Evolutionary conservation across 192 early-diverging fungal species (phyloP), one percentile per base, ranked within the genome.

Genomic region (Coemansia sp.): DNA sequence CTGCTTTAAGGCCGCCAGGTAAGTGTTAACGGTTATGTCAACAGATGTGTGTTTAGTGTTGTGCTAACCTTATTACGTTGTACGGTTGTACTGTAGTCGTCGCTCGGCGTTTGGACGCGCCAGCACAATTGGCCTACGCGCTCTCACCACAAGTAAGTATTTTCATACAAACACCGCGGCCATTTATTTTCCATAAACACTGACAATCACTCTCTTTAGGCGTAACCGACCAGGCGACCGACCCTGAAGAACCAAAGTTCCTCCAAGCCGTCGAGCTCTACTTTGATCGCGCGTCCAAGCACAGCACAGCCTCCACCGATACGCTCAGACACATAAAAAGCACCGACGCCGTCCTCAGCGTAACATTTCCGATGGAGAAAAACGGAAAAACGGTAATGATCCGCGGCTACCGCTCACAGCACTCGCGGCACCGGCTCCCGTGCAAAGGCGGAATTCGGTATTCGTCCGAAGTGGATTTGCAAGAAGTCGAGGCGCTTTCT

Each of bases 401-500:
- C 70, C 82, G 82, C 55, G 91, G 87, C 25, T 90, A 90, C 62
- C 90, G 91, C 57, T 90, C 90, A 31, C 90, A 93, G 66, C 91
- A 93, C 77, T 92, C 90, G 34, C 89, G 90, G 55, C 90, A 92
- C 68, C 73, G 88, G 52, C 83, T 90, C 31, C 89, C 89, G 6
- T 87, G 86, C 69, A 91, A 93, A 78, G 91, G 91, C 55, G 91
- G 91, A 55, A 93, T 93, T 64, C 89, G 91, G 34, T 93, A 84
- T 78, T 86, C 89, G 36, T 83, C 85, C 3, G 89, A 85, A 46
- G 91, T 93, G 23, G 90, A 93, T 66, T 69, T 91, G 38, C 88
- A 93, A 47, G 91, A 93, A 59, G 91, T 93, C 19, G 87, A 89
- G 70, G 91, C 91, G 8, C 82, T 93, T 51, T 89, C 91, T 15